These are phyloP conservation scores for Fraxinus velutina DNA, from an alignment of 305 asterid species.

Conservation along the genomic window DNA sequence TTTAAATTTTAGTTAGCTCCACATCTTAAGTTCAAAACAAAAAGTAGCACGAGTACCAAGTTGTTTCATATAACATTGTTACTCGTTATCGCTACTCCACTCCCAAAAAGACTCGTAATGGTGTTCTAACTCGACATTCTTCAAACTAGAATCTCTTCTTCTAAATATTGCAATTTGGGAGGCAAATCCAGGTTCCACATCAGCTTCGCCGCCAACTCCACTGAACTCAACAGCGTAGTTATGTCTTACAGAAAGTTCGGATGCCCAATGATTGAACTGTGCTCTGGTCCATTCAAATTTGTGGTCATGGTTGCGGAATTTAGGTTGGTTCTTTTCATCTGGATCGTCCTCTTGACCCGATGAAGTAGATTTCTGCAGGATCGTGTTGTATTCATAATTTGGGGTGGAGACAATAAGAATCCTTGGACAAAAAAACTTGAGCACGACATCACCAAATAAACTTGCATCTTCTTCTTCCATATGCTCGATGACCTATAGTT, in stretches of 20 bases:
- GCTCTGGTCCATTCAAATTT: conserved; percentile 93
- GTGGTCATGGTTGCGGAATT: conserved; percentile 91
- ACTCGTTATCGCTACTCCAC: conserved; percentile 42
- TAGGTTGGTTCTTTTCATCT: conserved; percentile 53
- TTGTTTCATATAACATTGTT: neutral
- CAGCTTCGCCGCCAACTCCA: conserved; percentile 77
- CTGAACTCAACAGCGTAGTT: conserved; percentile 65
- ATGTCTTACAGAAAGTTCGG: conserved; percentile 56
- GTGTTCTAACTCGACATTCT: conserved; percentile 28
- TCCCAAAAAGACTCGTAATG: conserved; percentile 56
- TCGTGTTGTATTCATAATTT: conserved; percentile 81
- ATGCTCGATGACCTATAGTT: conserved; percentile 78
- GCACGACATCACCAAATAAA: conserved; percentile 70
- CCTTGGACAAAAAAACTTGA: conserved; percentile 60
- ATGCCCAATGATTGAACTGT: conserved; percentile 76
- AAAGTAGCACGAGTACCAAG: neutral
- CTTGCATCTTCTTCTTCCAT: conserved; percentile 86
- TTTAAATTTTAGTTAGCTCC: neutral
- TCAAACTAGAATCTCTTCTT: conserved; percentile 35
- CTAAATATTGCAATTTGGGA: conserved; percentile 88
- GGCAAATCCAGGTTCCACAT: conserved; percentile 82
- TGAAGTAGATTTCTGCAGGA: conserved; percentile 68
- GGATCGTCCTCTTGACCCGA: conserved; percentile 60
- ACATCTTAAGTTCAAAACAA: neutral
- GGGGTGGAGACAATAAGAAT: conserved; percentile 86